A percentile compares a stretch with the other conserved stretches of the same genome.
Conservation (phyloP, 306 rosid species). For the Cicer judaicum region DNA sequence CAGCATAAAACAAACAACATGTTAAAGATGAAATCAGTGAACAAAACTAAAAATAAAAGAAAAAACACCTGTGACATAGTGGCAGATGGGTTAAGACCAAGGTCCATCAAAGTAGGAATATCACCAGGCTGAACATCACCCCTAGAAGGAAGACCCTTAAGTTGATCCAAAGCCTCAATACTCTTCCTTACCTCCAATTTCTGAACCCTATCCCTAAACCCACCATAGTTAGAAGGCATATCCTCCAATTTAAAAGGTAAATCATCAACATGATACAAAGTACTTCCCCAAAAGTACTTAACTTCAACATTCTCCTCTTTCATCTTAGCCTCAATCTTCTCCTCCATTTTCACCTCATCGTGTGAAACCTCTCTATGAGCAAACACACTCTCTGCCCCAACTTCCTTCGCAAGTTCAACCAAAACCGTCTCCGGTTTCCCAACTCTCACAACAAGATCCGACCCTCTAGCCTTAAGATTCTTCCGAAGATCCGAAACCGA, state of each 20-base stretch:
- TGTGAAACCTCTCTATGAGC: slow-evolving; percentile 84
- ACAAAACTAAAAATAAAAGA: neutral
- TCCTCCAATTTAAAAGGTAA: slow-evolving; percentile 85
- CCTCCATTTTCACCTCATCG: slow-evolving; percentile 83
- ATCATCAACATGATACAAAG: slow-evolving; percentile 84
- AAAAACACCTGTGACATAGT: slow-evolving; percentile 65
- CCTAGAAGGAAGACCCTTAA: slow-evolving; percentile 83
- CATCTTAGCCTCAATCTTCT: slow-evolving; percentile 72
- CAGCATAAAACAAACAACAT: slow-evolving; percentile 1
- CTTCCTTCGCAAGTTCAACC: slow-evolving; percentile 75
- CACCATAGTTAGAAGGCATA: slow-evolving; percentile 85
- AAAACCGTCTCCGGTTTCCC: slow-evolving; percentile 87
- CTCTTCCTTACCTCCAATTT: slow-evolving; percentile 81
- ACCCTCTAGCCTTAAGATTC: slow-evolving; percentile 79
- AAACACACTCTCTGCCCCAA: slow-evolving; percentile 85
- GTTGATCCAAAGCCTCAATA: slow-evolving; percentile 84
- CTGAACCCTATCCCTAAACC: slow-evolving; percentile 78
- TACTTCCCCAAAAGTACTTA: slow-evolving; percentile 95
- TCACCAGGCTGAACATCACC: slow-evolving; percentile 92
- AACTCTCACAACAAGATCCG: slow-evolving; percentile 82
- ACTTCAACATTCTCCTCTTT: slow-evolving; percentile 86
- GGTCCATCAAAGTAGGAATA: slow-evolving; percentile 79
- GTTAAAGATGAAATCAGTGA: slow-evolving; percentile 2
- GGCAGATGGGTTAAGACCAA: slow-evolving; percentile 80
- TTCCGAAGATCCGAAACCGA: slow-evolving; percentile 78